phyloP scores from a whole-genome alignment of 73 alveolate genomes.

The Paramecium octaurelia region DNA sequence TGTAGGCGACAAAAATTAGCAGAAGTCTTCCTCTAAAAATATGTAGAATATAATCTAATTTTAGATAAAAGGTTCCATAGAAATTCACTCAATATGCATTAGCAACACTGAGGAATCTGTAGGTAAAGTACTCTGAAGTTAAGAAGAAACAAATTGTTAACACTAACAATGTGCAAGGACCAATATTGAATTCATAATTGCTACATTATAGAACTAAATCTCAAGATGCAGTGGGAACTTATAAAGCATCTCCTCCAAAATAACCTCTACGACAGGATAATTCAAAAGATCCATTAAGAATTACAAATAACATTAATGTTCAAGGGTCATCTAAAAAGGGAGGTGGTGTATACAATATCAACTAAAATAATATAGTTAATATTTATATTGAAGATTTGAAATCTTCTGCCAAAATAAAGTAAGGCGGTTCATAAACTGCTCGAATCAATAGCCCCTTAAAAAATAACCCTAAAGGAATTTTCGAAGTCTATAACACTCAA shows the following conservation, averaged over 20 bases:
- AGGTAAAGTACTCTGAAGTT: background rate
- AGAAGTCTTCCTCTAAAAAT: background rate
- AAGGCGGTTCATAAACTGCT: slow-evolving; percentile 42
- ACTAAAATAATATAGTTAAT: slow-evolving; percentile 20
- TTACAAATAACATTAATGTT: background rate
- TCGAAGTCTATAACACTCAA: background rate
- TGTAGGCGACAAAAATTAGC: background rate
- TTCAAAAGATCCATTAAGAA: slow-evolving; percentile 18
- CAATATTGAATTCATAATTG: background rate
- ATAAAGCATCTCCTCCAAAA: slow-evolving; percentile 45
- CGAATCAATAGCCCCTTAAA: slow-evolving; percentile 15
- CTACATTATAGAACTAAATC: slow-evolving; percentile 28
- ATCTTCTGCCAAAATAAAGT: background rate
- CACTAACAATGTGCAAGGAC: background rate
- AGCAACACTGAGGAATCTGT: background rate
- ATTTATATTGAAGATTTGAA: slow-evolving; percentile 29
- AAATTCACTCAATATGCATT: background rate
- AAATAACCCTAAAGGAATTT: slow-evolving; percentile 2
- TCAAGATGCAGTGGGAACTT: background rate
- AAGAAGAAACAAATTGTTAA: background rate
- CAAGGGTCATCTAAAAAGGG: background rate
- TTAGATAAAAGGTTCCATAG: background rate
- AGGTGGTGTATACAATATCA: slow-evolving; percentile 35
- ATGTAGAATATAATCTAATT: background rate
- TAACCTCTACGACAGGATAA: background rate